Evolutionary conservation across 192 early-diverging fungal genomes (phyloP), one percentile per base, ranked within the genome.

Genomic region (Podila verticillata): DNA sequence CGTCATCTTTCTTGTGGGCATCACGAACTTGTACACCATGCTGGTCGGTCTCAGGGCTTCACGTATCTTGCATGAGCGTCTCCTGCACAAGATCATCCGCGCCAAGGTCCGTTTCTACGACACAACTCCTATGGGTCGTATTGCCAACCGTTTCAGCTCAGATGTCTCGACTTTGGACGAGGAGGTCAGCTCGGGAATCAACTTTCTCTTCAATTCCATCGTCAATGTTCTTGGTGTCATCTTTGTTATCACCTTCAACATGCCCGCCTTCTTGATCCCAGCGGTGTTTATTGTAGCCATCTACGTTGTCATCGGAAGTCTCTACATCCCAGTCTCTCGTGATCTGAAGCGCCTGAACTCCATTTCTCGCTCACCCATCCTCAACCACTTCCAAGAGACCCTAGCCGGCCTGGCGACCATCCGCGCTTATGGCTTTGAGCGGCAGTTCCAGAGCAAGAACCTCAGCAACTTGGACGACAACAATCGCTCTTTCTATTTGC

Each of bases 31-130:
- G 58, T 74, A 75, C 59, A 72, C 84, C 28, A 84, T 72, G 62
- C 48, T 34, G 28, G 82, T 82, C 36, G 87, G 87, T 20, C 61
- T 94, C 15, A 34, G 63, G 7, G 93, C 90, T 9, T 92, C 90
- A 6, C 82, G 81, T 7, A 74, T 65, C 0, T 66, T 94, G 35
- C 93, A 94, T 61, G 34, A 66, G 19, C 78, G 70, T 20, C 68
- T 93, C 30, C 68, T 94, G 19, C 77, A 78, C 17, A 63, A 86
- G 34, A 86, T 94, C 29, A 73, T 91, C 28, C 88, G 85, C 32
- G 91, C 95, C 12, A 91, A 91, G 74, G 86, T 96, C 34, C 88
- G 91, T n/a, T 97, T 96, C 87, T 98, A 93, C 72, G 95, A 96
- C 70, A 90, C 90, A 19, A 95, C 93, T 26, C 96, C 96, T 5